These are phyloP conservation scores for Mucor indicus DNA, from an alignment of 371 early-diverging fungal genomes.

Conservation along the genomic window DNA sequence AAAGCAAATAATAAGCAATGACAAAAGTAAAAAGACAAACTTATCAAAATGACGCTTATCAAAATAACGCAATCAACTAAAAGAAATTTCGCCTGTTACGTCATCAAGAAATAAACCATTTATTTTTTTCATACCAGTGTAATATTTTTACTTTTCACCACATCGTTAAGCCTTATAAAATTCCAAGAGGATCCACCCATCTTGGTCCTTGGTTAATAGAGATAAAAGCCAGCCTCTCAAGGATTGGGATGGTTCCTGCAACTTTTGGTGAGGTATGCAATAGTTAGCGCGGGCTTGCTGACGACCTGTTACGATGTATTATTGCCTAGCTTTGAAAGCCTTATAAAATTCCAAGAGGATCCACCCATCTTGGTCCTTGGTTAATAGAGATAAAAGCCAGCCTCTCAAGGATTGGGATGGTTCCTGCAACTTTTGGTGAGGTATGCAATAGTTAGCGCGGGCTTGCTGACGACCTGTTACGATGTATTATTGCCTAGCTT, in stretches of 20 bases:
- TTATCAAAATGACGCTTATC: no score
- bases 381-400: constrained; percentile 18
- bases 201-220: constrained; percentile 14
- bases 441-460: constrained; percentile 18
- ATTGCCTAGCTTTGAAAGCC: no score
- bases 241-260: constrained; percentile 10
- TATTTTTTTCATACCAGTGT: constrained; percentile 1
- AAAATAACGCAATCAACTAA: no score
- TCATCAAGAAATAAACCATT: constrained; percentile 1
- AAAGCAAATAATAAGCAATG: constrained; percentile 6
- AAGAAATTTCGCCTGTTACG: not conserved
- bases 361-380: constrained; percentile 13
- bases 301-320: constrained; percentile 14
- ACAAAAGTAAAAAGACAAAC: not conserved
- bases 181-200: constrained; percentile 15
- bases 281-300: constrained; percentile 16
- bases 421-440: constrained; percentile 14
- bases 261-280: constrained; percentile 18
- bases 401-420: constrained; percentile 12
- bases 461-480: constrained; percentile 14
- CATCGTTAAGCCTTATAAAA: constrained; percentile 19
- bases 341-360: constrained; percentile 13
- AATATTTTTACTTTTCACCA: constrained; percentile 8
- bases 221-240: constrained; percentile 17
- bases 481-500: no score